A percentile compares a stretch with the other conserved stretches of the same genome.
Evolutionary conservation across 805 yeast species (phyloP).

Genomic region (Hanseniaspora mollemarum): DNA sequence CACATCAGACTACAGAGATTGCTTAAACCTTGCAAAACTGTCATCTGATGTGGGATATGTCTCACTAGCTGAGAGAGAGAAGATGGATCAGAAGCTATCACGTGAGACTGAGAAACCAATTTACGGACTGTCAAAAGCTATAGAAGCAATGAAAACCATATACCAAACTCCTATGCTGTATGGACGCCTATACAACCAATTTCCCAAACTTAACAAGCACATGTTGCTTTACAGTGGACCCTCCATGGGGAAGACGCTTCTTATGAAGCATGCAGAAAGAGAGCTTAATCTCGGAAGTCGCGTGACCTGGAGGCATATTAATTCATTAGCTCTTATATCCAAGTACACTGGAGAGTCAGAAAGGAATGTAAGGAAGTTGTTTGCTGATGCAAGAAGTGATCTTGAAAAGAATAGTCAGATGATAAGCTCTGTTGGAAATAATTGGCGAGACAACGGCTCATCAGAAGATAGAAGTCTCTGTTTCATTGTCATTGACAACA

Average conservation of each 20-base stretch:
- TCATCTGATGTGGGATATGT: neutral
- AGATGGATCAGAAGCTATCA: neutral
- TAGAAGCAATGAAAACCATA: neutral
- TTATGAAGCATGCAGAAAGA: neutral
- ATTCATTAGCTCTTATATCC: conserved; percentile 6
- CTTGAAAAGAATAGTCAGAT: conserved; percentile 66
- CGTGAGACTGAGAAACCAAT: neutral
- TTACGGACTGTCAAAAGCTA: neutral
- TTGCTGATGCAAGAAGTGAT: conserved; percentile 70
- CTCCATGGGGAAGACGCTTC: conserved; percentile 10
- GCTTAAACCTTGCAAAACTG: neutral
- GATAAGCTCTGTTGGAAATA: too few relatives aligned
- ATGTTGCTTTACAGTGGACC: conserved; percentile 7
- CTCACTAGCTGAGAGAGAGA: neutral
- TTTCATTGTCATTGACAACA: conserved; percentile 84
- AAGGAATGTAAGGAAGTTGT: conserved; percentile 83
- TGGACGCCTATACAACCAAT: neutral
- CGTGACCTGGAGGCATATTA: neutral
- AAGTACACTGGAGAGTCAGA: conserved; percentile 33
- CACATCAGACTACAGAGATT: conserved; percentile 9
- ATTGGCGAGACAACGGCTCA: too few relatives aligned
- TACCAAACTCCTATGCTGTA: neutral
- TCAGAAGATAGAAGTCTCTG: conserved; percentile 37
- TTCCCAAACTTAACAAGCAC: neutral
- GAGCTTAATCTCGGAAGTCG: neutral